Base-by-base conservation (phyloP, 257 asterid species). In the Scutellaria galericulata region DNA sequence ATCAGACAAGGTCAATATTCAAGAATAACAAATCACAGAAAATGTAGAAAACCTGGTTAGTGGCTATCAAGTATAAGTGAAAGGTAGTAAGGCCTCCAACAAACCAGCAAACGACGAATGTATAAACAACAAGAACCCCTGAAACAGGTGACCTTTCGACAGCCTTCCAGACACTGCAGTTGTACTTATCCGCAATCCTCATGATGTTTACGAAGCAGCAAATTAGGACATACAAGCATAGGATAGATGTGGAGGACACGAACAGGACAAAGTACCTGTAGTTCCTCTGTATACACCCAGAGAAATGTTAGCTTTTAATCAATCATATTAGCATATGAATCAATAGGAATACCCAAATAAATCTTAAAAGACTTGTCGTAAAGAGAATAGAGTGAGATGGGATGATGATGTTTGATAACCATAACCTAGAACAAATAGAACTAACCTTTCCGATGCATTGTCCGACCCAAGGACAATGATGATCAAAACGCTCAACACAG, bases 381-480 rank as follows among this genome's bases (percentile, higher is more conserved):
- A 18, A 18, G 18, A 18, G 18, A 18, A 18, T 18, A 18, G 0
- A 18, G 18, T 18, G 18, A 18, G 18, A 18, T 18, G 18, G 18
- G 18, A 18, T 18, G 0, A 18, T 18, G 18, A 18, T 18, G 18
- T 18, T 18, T 18, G 18, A 18, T 18, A 18, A 18, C 18, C 18
- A 18, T 18, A 18, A 18, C 18, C 18, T 18, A 18, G 18, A 18
- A 18, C 18, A 18, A 18, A 18, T 18, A n/a, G 4, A 14, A 68
- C 80, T 59, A 69, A 89, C 97, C 92, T 83, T 87, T 48, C 95
- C 96, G 6, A 89, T 87, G 76, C 97, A 89, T 72, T 91, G 96
- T 45, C 96, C 96, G 14, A 87, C 90, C 93, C 96, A 91, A 35
- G 95, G 96, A 82, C 97, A 91, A 77, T 91, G 97, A 75, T 89